Conservation (phyloP, 2,329 filamentous ascomycete genomes). For the Exophiala alcalophila region DNA sequence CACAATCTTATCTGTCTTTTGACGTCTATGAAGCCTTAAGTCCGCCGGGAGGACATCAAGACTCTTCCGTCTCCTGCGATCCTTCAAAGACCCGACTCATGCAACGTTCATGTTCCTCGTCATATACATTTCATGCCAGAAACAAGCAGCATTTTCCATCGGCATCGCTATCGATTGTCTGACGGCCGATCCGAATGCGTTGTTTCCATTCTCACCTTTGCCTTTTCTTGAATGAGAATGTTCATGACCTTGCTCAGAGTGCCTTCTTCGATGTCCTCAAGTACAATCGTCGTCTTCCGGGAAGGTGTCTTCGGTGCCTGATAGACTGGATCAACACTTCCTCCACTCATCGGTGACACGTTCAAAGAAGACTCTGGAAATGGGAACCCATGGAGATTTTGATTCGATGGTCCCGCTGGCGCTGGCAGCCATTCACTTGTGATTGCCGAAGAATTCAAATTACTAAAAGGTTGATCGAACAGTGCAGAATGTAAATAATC, state of each 20-base stretch:
- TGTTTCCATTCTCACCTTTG: constrained; percentile 6
- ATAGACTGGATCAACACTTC: neutral
- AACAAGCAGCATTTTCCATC: no score
- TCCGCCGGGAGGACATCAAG: no score
- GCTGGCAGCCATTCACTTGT: neutral
- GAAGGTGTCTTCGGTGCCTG: neutral
- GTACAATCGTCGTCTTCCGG: neutral
- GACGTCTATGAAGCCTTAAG: no score
- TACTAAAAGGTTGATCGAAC: neutral
- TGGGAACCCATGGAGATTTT: constrained; percentile 2
- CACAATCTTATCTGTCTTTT: no score
- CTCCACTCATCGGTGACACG: neutral
- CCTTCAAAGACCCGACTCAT: no score
- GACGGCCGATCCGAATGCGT: neutral
- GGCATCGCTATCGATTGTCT: no score
- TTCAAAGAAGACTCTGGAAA: constrained; percentile 5
- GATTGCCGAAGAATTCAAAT: constrained; percentile 1
- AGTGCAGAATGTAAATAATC: neutral
- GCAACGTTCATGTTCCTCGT: no score
- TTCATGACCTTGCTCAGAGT: constrained; percentile 6
- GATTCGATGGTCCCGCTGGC: neutral
- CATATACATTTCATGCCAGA: no score
- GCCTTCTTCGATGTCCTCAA: constrained; percentile 5
- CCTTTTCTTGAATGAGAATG: constrained; percentile 6
- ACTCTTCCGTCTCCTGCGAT: no score